These are phyloP conservation scores for Mrakia blollopis DNA, from an alignment of 768 basidiomycete genomes.

Conservation along the genomic window DNA sequence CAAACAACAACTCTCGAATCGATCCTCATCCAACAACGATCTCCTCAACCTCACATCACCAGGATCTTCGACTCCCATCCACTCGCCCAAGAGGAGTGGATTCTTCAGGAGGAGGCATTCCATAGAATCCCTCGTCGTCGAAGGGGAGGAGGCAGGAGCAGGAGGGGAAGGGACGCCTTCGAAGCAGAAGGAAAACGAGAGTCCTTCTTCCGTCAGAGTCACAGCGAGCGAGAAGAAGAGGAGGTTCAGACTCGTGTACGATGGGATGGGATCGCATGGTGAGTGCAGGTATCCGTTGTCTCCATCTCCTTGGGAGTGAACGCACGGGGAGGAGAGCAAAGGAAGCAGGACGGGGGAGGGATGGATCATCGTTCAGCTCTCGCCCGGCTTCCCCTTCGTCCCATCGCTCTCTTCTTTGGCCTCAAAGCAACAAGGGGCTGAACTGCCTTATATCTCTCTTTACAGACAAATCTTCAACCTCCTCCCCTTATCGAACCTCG, in stretches of 20 bases:
- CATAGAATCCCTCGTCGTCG: neutral
- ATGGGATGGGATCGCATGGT: neutral
- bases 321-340: neutral
- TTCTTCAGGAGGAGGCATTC: constrained; percentile 9
- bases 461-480: neutral
- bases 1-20: neutral
- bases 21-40: neutral
- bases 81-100: neutral
- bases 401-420: neutral
- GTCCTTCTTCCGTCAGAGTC: neutral
- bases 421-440: neutral
- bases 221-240: neutral
- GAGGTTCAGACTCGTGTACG: neutral
- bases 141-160: neutral
- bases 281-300: neutral
- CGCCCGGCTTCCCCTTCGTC: neutral
- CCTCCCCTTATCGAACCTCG: constrained; percentile 14
- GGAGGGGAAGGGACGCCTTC: neutral
- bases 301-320: neutral
- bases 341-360: neutral
- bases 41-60: neutral
- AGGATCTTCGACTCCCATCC: neutral
- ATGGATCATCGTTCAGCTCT: neutral
- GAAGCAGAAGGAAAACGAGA: neutral
- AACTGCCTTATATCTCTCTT: neutral